Base-by-base conservation (phyloP, 2,329 filamentous ascomycete genomes). In the Xylaria sp. region DNA sequence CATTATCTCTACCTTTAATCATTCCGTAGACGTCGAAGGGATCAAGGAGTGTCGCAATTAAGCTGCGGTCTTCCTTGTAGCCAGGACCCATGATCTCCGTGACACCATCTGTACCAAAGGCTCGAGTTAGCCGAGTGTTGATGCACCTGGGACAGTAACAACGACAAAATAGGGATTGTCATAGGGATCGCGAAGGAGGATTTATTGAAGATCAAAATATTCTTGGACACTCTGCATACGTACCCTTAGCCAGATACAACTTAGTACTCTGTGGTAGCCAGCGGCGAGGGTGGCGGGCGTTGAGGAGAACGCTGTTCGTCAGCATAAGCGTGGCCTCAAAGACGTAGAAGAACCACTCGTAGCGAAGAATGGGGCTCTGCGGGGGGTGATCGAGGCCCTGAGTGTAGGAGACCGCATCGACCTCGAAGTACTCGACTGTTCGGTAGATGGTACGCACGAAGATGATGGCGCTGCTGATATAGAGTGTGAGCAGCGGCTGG, bases 291-390 rank as follows among this genome's bases (percentile, higher is more conserved):
- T 89, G 85, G 4, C 83, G 78, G 2, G 81, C 48, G 67, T 88
- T 89, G 76, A 86, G 81, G 72, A 89, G 74, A 39, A 81, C 76
- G 10, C 80, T 80, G 72, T 89, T 89, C 54, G 73, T 50, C 0
- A 88, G 72, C 87, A 89, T 89, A 13, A 88, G 75, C 0, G 75
- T 71, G 1, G 82, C 84, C 78, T 90, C 87, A 67, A 89, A 89
- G 23, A 89, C 81, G 73, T 86, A 88, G 70, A 89, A 89, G 77
- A 84, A 89, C 82, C 83, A 87, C 76, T 90, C 87, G 71, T 88
- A 86, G 25, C 85, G 81, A n/a, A 89, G 68, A 25, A 87, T 78
- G 0, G 85, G 82, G 12, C 81, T 83, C 1, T 86, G 70, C 1
- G 72, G 74, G 37, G 61, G 72, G 3, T 78, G 77, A 44, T 83